phyloP scores from a whole-genome alignment of 129 eudicot species.

The Pittosporum tobira region DNA sequence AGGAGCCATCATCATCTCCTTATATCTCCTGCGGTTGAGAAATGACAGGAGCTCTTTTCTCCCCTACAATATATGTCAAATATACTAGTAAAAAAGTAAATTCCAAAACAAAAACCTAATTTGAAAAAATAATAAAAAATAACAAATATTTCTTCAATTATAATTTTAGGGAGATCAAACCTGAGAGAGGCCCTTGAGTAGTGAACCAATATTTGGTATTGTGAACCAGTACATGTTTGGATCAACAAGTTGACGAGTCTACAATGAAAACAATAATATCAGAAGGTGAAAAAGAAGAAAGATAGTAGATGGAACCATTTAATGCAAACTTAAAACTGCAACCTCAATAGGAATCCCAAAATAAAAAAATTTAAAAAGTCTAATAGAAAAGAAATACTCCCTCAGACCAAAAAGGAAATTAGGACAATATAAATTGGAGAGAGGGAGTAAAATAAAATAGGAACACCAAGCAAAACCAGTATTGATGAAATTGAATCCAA shows the following conservation, averaged over 20 bases:
- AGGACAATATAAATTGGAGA: no score
- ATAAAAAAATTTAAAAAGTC: background rate
- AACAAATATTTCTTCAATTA: background rate
- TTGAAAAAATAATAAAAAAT: background rate
- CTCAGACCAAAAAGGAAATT: background rate
- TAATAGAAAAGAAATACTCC: background rate
- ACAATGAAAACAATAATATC: slow-evolving; percentile 13
- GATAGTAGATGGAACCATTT: background rate
- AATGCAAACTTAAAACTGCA: background rate
- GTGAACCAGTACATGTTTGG: slow-evolving; percentile 91
- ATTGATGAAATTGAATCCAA: slow-evolving; percentile 1
- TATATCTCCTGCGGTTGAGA: slow-evolving; percentile 76
- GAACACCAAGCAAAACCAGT: background rate
- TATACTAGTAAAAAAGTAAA: background rate
- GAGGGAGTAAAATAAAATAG: background rate
- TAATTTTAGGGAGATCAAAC: slow-evolving; percentile 22
- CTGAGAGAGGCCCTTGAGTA: slow-evolving; percentile 88
- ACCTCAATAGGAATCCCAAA: background rate
- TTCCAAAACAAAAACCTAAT: background rate
- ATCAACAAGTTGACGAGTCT: slow-evolving; percentile 96
- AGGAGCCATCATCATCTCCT: slow-evolving; percentile 87
- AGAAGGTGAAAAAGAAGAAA: background rate
- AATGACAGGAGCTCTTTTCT: slow-evolving; percentile 83
- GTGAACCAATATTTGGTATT: slow-evolving; percentile 82
- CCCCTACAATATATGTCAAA: slow-evolving; percentile 43